A percentile compares a stretch with the other conserved stretches of the same genome.
Conservation (phyloP, 1,139 yeast species). For the Taphrina populina region DNA sequence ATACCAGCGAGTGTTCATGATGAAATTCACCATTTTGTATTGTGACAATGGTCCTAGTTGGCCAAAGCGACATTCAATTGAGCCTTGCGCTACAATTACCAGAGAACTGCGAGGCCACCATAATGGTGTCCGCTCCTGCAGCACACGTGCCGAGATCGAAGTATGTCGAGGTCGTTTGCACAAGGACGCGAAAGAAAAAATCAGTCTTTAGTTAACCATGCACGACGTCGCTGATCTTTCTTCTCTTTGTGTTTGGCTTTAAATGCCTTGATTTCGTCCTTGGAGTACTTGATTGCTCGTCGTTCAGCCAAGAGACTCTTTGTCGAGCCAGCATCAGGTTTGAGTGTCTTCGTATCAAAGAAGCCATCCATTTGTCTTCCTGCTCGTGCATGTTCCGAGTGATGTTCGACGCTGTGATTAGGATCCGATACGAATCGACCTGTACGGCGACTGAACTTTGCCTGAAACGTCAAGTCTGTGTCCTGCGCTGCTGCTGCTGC, state of each 20-base stretch:
- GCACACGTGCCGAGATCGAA: too few relatives aligned
- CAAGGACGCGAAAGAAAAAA: too few relatives aligned
- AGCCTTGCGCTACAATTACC: too few relatives aligned
- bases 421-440: conserved; percentile 34
- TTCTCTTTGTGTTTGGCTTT: conserved; percentile 40
- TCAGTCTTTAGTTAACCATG: conserved; percentile 38
- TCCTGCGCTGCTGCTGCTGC: too few relatives aligned
- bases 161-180: too few relatives aligned
- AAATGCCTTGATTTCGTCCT: conserved; percentile 41
- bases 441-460: conserved; percentile 30
- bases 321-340: conserved; percentile 39
- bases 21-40: too few relatives aligned
- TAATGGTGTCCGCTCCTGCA: too few relatives aligned
- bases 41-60: too few relatives aligned
- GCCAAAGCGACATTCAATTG: too few relatives aligned
- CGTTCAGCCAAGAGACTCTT: conserved; percentile 40
- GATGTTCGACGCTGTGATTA: conserved; percentile 10
- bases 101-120: too few relatives aligned
- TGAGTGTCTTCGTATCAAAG: conserved; percentile 36
- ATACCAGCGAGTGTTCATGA: too few relatives aligned
- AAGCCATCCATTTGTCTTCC: conserved; percentile 22
- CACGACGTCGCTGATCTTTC: conserved; percentile 41
- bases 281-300: conserved; percentile 39
- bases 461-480: conserved; percentile 28
- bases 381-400: conserved; percentile 29